phyloP scores from a whole-genome alignment of 2,329 filamentous ascomycete genomes.

The Phaeosphaeria sp. region DNA sequence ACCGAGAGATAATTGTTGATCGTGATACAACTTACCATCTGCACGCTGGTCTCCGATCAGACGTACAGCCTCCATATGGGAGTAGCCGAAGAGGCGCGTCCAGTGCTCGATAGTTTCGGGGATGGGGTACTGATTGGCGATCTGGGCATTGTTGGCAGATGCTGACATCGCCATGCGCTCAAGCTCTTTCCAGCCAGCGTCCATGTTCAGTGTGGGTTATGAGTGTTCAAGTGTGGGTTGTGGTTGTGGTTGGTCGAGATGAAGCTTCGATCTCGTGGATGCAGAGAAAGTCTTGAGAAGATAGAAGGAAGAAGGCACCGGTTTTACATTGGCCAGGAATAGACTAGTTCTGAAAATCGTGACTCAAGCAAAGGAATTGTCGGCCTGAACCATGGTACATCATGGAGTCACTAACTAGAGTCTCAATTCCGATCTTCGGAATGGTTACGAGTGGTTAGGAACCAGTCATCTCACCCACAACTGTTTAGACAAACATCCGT shows the following conservation, averaged over 20 bases:
- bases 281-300: background rate
- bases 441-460: background rate
- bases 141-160: conserved; percentile 14
- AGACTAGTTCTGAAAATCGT: background rate
- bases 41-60: conserved; percentile 43
- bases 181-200: conserved; percentile 18
- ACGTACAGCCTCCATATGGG: conserved; percentile 37
- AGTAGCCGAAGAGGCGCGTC: conserved; percentile 45
- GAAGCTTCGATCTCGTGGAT: too few relatives aligned
- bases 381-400: background rate
- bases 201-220: conserved; percentile 3
- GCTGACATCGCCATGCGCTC: conserved; percentile 25
- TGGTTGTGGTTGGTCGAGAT: background rate
- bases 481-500: too few relatives aligned
- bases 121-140: conserved; percentile 22
- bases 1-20: background rate
- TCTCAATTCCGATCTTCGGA: background rate
- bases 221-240: background rate
- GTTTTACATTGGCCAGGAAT: too few relatives aligned
- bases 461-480: background rate
- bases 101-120: conserved; percentile 39
- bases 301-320: background rate
- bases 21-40: conserved; percentile 19
- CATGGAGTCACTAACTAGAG: too few relatives aligned
- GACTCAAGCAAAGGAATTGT: background rate